Conservation (phyloP, 495 filamentous ascomycete genomes). For the Aeminium ludgeri region DNA sequence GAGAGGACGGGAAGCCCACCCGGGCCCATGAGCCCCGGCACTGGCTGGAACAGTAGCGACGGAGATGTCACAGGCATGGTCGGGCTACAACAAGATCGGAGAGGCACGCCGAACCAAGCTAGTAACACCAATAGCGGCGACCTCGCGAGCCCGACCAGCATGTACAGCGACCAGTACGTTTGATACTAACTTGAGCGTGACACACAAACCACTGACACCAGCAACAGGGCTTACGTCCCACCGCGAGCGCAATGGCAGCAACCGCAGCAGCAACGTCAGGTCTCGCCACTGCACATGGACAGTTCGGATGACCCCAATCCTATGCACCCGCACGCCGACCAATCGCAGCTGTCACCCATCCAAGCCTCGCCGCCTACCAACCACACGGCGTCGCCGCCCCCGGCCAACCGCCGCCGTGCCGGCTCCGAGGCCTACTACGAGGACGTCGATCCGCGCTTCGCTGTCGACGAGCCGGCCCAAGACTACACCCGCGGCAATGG, state of each 20-base stretch:
- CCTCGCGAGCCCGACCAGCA: constrained; percentile 35
- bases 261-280: constrained; percentile 12
- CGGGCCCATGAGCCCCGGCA: constrained; percentile 8
- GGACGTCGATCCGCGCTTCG: constrained; percentile 84
- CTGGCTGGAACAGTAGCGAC: constrained; percentile 29
- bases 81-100: constrained; percentile 39
- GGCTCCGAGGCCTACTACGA: constrained; percentile 62
- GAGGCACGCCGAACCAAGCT: background rate
- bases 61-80: constrained; percentile 52
- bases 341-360: constrained; percentile 18
- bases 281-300: background rate
- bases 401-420: constrained; percentile 26
- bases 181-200: background rate
- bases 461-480: constrained; percentile 24
- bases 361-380: constrained; percentile 10
- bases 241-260: constrained; percentile 28
- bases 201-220: constrained; percentile 1
- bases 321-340: constrained; percentile 18
- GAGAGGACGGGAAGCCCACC: constrained; percentile 39
- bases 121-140: constrained; percentile 3
- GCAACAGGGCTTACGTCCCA: constrained; percentile 30
- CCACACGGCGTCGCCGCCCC: constrained; percentile 4
- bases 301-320: constrained; percentile 9
- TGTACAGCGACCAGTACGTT: constrained; percentile 60
- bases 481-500: constrained; percentile 18